Conservation (phyloP, 768 basidiomycete species). For the Phaeolepiota aurea region DNA sequence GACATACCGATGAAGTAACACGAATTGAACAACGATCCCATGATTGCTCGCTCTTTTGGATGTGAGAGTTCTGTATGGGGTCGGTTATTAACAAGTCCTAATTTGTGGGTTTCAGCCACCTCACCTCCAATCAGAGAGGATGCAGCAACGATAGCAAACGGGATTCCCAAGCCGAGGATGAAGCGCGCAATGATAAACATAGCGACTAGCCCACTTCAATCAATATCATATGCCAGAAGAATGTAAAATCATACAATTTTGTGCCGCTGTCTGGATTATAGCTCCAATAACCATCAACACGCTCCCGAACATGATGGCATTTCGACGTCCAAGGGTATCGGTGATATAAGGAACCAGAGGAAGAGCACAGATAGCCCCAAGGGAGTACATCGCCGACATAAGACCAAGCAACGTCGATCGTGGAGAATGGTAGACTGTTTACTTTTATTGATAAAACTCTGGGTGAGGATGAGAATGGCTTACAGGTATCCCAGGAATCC, state of each 20-base stretch:
- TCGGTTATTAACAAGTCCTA: neutral
- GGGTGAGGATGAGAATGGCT: conserved; percentile 6
- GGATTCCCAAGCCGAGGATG: conserved; percentile 50
- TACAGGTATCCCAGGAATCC: conserved; percentile 47
- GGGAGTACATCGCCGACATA: conserved; percentile 50
- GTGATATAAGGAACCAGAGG: conserved; percentile 45
- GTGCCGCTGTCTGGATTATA: conserved; percentile 32
- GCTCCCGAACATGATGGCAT: conserved; percentile 44
- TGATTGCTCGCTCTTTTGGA: conserved; percentile 58
- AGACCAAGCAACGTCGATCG: conserved; percentile 46
- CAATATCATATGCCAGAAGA: neutral
- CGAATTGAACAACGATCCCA: conserved; percentile 58
- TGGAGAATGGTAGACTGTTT: conserved; percentile 45
- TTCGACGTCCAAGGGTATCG: conserved; percentile 41
- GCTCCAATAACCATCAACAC: conserved; percentile 41
- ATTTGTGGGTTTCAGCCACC: conserved; percentile 1
- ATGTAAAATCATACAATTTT: conserved; percentile 33
- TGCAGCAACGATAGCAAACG: conserved; percentile 55
- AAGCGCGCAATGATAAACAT: conserved; percentile 53
- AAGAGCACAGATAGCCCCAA: conserved; percentile 47
- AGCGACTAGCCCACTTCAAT: conserved; percentile 26
- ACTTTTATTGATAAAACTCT: neutral
- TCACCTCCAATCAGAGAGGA: conserved; percentile 56
- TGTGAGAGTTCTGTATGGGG: conserved; percentile 44
- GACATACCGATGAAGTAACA: conserved; percentile 48